Evolutionary conservation across 139 green algal genomes (phyloP).

Genomic region (Coccomyxa sp.): DNA sequence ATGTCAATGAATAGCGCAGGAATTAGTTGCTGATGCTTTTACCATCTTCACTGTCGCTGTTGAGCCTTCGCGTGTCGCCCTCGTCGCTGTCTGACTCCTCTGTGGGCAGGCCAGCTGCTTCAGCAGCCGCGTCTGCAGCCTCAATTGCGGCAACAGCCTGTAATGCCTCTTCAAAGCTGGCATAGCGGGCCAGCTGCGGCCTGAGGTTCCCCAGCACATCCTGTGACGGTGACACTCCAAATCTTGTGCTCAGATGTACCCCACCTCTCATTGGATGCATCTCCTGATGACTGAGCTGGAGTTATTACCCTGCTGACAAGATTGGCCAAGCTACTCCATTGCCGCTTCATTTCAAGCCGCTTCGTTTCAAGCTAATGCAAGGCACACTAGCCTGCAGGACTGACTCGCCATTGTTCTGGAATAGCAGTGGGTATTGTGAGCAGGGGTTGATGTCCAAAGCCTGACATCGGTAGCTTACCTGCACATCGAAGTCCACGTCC

Average conservation of each 20-base stretch:
- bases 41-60: not conserved
- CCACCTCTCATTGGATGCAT: no score
- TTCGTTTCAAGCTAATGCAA: no score
- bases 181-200: slow-evolving; percentile 49
- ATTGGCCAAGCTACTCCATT: no score
- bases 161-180: slow-evolving; percentile 57
- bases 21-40: no score
- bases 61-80: no score
- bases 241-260: no score
- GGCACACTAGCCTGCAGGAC: not conserved
- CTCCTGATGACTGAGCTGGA: no score
- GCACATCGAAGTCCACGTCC: slow-evolving; percentile 89
- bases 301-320: no score
- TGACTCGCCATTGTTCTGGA: not conserved
- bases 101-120: slow-evolving; percentile 7
- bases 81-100: slow-evolving; percentile 16
- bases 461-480: slow-evolving; percentile 39
- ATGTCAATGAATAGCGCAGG: no score
- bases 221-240: no score
- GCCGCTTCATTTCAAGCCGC: no score
- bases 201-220: slow-evolving; percentile 76
- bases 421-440: not conserved
- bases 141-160: slow-evolving; percentile 61
- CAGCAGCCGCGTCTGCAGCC: slow-evolving; percentile 30
- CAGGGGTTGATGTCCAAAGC: not conserved